A percentile compares a stretch with the other conserved stretches of the same genome.
Conservation (phyloP, 441 rosid species). For the Breynia disticha region DNA sequence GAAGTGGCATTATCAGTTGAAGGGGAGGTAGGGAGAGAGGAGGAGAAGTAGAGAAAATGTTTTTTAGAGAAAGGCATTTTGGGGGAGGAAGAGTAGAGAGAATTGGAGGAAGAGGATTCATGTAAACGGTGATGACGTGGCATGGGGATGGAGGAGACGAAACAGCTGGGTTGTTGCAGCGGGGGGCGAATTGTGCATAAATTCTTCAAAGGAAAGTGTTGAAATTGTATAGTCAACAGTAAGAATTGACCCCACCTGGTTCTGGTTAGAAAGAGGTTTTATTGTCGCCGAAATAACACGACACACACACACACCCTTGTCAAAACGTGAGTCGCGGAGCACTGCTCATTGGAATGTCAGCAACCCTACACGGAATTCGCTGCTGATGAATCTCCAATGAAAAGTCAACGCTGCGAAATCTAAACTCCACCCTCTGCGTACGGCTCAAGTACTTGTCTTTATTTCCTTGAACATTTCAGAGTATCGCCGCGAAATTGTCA, state of each 20-base stretch:
- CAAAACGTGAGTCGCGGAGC: no score
- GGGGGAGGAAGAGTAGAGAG: background rate
- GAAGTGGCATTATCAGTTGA: conserved; percentile 9
- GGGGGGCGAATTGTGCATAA: conserved; percentile 1
- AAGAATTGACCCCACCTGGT: conserved; percentile 1
- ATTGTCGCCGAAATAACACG: conserved; percentile 10
- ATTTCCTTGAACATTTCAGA: no score
- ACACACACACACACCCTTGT: background rate
- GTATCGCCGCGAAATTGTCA: no score
- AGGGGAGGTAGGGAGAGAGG: conserved; percentile 9
- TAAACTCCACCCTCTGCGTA: no score
- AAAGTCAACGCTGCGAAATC: no score
- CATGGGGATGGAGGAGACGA: conserved; percentile 7
- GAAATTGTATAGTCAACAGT: conserved; percentile 17
- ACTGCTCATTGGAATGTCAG: no score
- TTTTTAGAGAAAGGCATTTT: conserved; percentile 19
- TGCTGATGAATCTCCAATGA: no score
- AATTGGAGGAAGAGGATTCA: conserved; percentile 13
- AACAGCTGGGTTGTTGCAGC: conserved; percentile 21
- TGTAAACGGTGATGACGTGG: conserved; percentile 4
- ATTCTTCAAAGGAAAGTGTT: background rate
- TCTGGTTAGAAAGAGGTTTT: background rate
- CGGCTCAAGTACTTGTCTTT: no score
- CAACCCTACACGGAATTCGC: no score
- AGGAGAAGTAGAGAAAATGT: conserved; percentile 1